Evolutionary conservation across 805 yeast genomes (phyloP).

Genomic region (Starmerella sp.): DNA sequence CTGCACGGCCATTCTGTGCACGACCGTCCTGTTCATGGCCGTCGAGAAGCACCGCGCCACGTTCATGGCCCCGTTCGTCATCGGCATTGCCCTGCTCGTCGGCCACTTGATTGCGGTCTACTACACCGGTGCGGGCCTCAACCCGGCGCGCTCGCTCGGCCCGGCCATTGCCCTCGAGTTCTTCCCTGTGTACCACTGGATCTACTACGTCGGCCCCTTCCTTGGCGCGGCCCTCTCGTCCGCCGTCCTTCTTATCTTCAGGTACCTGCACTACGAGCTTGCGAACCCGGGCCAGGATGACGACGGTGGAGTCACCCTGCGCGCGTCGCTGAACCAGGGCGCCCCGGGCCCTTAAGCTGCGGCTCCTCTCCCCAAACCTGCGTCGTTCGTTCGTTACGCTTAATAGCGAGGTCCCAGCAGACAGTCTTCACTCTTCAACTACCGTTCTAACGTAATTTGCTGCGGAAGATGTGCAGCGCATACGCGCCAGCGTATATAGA

Average conservation of each 20-base stretch:
- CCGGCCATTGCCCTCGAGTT: slow-evolving; percentile 2
- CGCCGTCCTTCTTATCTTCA: neutral
- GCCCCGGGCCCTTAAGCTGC: neutral
- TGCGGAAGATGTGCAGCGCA: no score
- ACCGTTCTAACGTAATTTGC: no score
- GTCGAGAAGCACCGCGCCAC: slow-evolving; percentile 4
- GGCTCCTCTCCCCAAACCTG: neutral
- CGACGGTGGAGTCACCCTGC: neutral
- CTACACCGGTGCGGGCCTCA: slow-evolving; percentile 2
- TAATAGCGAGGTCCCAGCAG: no score
- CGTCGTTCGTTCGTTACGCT: no score
- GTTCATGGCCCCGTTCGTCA: slow-evolving; percentile 1
- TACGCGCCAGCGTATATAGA: no score
- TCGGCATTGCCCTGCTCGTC: slow-evolving; percentile 1
- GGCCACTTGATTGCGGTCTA: slow-evolving; percentile 3
- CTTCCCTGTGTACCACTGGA: slow-evolving; percentile 4
- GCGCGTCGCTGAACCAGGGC: neutral
- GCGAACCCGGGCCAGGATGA: slow-evolving; percentile 3
- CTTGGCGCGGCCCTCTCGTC: neutral
- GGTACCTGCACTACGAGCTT: neutral
- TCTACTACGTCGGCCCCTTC: slow-evolving; percentile 3
- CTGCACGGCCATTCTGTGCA: slow-evolving; percentile 1
- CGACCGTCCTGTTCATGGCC: slow-evolving; percentile 3
- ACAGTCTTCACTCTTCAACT: no score
- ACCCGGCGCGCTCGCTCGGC: slow-evolving; percentile 2